Evolutionary conservation across 83 land plant species (phyloP), one percentile per base, ranked within the genome.

Genomic region (Thuja plicata): DNA sequence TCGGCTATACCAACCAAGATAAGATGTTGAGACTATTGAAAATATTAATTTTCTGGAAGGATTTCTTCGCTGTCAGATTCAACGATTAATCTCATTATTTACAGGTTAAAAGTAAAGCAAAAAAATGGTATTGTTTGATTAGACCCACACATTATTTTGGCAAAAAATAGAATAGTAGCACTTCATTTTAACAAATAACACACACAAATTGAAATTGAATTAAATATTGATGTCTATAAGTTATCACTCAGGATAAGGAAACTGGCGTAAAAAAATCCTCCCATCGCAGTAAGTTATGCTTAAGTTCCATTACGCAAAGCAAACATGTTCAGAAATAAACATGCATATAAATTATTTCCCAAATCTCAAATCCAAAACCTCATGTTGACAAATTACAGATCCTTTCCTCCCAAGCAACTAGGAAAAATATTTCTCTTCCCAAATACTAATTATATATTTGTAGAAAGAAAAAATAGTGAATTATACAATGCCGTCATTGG

Each of bases 401-500:
- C 30, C 1, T 60, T 27, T 66, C 27, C 73, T 27, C 1, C 2
- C 1, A 2, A 27, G 32, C 7, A 27, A 27, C n/a, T 32, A 5
- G 24, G 2, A 27, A 60, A 60, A 60, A 21, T 0, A 5, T 21
- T 60, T 60, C n/a, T 60, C 66, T 60, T 60, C 70, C 5, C 70
- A 21, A 17, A 15, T 5, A 57, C 8, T 60, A 21, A 7, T n/a
- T 7, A 10, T 24, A 24, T 27, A 66, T 8, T 19, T 38, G 45
- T 87, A 50, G 35, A 45, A 32, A 34, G 48, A 35, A 30, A 41
- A 82, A 35, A 60, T 78, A n/a, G 7, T 5, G 16, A 76, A 9
- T 83, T 93, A 96, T 96, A 97, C 98, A 34, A 92, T 92, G 30
- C 93, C 96, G 0, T 92, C 92, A 7, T 90, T 87, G 62, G 95